These are phyloP conservation scores for Zymoseptoria tritici DNA, from an alignment of 2,329 filamentous ascomycete species.

Conservation along the genomic window DNA sequence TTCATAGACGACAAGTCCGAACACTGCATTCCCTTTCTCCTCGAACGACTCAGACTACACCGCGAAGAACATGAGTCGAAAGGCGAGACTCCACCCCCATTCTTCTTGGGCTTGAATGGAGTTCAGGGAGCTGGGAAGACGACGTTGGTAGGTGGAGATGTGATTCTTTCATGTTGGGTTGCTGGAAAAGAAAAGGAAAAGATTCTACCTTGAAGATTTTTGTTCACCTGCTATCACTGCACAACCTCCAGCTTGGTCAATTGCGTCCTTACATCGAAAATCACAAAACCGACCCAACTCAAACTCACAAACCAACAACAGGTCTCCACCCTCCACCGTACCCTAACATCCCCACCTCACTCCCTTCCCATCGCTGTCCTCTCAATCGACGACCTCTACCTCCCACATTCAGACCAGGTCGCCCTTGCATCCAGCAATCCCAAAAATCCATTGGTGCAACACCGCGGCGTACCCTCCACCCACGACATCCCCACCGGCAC, in stretches of 20 bases:
- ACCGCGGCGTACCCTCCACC: constrained; percentile 75
- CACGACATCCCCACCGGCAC: constrained; percentile 65
- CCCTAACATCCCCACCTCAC: constrained; percentile 51
- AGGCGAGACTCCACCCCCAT: constrained; percentile 48
- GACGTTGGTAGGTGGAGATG: constrained; percentile 54
- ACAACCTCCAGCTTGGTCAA: too few relatives aligned
- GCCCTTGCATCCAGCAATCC: constrained; percentile 58
- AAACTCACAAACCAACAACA: constrained; percentile 17
- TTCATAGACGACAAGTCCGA: constrained; percentile 72
- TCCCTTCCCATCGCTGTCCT: constrained; percentile 61
- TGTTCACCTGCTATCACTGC: not conserved
- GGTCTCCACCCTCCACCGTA: constrained; percentile 56
- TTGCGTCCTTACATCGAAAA: not conserved
- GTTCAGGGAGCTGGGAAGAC: constrained; percentile 92
- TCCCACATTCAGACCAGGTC: constrained; percentile 61
- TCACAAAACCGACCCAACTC: not conserved
- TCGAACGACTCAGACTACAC: constrained; percentile 51
- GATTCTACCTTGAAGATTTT: not conserved
- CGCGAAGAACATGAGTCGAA: constrained; percentile 33
- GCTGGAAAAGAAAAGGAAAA: too few relatives aligned
- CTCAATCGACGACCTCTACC: constrained; percentile 87
- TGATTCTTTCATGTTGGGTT: not conserved
- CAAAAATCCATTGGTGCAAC: constrained; percentile 67
- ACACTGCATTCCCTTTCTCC: constrained; percentile 70
- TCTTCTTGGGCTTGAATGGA: constrained; percentile 83